Evolutionary conservation across 169 alveolate genomes (phyloP).

Genomic region (Eimeria praecox): DNA sequence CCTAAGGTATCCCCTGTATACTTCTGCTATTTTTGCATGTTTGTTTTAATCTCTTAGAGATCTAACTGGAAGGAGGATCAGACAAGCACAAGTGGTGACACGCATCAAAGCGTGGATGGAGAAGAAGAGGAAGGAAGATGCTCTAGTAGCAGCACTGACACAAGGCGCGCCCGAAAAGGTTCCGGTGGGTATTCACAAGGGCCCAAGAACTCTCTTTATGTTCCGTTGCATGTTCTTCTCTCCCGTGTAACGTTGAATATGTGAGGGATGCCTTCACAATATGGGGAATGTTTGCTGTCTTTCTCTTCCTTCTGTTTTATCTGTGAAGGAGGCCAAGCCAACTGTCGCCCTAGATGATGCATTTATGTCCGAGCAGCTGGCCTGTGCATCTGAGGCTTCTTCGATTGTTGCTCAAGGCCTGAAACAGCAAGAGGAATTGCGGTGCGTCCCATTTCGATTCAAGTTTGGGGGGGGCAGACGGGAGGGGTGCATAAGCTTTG

Average conservation of each 20-base stretch:
- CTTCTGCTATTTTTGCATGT: not conserved
- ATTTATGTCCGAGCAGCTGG: conserved; percentile 40
- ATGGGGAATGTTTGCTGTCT: not conserved
- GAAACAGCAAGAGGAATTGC: conserved; percentile 34
- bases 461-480: not conserved
- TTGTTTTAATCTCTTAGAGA: conserved; percentile 80
- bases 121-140: conserved; percentile 85
- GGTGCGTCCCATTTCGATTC: not conserved
- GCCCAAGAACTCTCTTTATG: not conserved
- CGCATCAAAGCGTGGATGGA: conserved; percentile 87
- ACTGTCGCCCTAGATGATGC: conserved; percentile 42
- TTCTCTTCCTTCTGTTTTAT: not conserved
- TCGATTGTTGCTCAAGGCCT: conserved; percentile 56
- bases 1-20: not conserved
- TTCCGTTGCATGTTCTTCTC: not conserved
- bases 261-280: not conserved
- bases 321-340: conserved; percentile 60
- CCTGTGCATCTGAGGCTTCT: conserved; percentile 56
- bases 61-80: conserved; percentile 84
- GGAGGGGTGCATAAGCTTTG: not conserved
- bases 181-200: conserved; percentile 47
- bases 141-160: conserved; percentile 52
- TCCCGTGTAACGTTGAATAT: not conserved
- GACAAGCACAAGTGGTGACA: conserved; percentile 87
- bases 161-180: conserved; percentile 27